phyloP scores from a whole-genome alignment of 768 basidiomycete species.

The Mrakia gelida region DNA sequence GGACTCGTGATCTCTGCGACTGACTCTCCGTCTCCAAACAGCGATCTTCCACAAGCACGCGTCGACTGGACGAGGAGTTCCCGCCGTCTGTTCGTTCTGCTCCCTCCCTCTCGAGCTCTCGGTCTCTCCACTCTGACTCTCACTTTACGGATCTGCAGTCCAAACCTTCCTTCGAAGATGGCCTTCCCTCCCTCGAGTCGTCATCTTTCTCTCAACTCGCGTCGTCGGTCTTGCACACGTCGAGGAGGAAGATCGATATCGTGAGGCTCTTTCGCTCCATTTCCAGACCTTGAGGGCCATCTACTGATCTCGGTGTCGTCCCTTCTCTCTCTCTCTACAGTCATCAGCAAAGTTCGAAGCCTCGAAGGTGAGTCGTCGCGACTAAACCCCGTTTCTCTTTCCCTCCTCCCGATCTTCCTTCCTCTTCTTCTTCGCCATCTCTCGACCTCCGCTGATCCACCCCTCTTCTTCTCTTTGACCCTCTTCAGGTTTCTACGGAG shows the following conservation, averaged over 20 bases:
- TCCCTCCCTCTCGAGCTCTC: background rate
- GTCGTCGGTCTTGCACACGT: slow-evolving; percentile 55
- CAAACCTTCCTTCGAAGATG: slow-evolving; percentile 62
- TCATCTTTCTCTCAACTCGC: slow-evolving; percentile 61
- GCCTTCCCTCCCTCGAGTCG: slow-evolving; percentile 63
- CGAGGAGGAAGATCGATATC: slow-evolving; percentile 51
- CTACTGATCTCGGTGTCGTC: background rate
- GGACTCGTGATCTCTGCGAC: background rate
- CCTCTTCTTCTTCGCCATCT: background rate
- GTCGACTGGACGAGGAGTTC: slow-evolving; percentile 55
- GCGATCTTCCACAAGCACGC: slow-evolving; percentile 57
- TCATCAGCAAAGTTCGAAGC: slow-evolving; percentile 57
- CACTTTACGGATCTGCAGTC: slow-evolving; percentile 35
- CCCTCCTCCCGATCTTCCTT: background rate
- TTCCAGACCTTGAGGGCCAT: background rate
- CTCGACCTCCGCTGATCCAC: no score
- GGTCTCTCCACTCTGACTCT: background rate
- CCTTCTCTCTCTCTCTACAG: slow-evolving; percentile 14
- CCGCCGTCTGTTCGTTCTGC: slow-evolving; percentile 35
- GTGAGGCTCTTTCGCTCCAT: background rate
- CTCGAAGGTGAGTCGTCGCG: slow-evolving; percentile 45
- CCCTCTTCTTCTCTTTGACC: background rate
- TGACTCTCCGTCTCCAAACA: slow-evolving; percentile 48
- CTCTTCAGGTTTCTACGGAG: slow-evolving; percentile 53
- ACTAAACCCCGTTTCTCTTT: background rate